Conservation (phyloP, 1,284 basidiomycete species). For the Pterulicium gracile region DNA sequence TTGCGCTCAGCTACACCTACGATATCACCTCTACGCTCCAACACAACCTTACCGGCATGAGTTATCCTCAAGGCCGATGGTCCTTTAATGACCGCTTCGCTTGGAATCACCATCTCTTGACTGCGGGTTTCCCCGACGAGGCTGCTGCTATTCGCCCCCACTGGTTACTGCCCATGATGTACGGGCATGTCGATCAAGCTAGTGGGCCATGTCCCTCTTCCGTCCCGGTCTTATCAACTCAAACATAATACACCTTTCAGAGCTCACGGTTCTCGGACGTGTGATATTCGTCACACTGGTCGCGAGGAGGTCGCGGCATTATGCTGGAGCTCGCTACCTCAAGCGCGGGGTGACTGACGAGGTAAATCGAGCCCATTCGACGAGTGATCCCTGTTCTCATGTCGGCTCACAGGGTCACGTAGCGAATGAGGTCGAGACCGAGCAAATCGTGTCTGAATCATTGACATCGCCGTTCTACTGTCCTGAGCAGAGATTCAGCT, state of each 20-base stretch:
- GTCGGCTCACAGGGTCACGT: slow-evolving; percentile 76
- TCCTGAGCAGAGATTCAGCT: slow-evolving; percentile 29
- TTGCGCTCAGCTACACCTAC: slow-evolving; percentile 76
- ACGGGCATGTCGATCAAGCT: slow-evolving; percentile 97
- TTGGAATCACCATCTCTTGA: slow-evolving; percentile 94
- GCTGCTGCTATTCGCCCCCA: slow-evolving; percentile 44
- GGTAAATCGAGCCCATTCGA: slow-evolving; percentile 24
- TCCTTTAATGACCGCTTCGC: slow-evolving; percentile 86
- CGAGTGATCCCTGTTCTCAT: not conserved
- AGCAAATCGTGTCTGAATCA: slow-evolving; percentile 95
- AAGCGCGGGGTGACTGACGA: slow-evolving; percentile 93
- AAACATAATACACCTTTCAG: too few relatives aligned
- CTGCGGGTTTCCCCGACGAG: slow-evolving; percentile 42
- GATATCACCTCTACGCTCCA: slow-evolving; percentile 95
- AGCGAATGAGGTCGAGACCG: slow-evolving; percentile 98
- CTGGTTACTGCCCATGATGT: slow-evolving; percentile 90
- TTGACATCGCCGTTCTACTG: slow-evolving; percentile 86
- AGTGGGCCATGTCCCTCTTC: too few relatives aligned
- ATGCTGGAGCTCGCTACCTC: slow-evolving; percentile 91
- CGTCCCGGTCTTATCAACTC: too few relatives aligned
- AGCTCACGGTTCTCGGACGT: slow-evolving; percentile 84
- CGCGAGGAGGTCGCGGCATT: slow-evolving; percentile 89
- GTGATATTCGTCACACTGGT: slow-evolving; percentile 92
- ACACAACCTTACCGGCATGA: slow-evolving; percentile 71
- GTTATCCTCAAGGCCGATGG: slow-evolving; percentile 30